Conservation (phyloP, 352 stramenopile species). For the Thalassiosira pacifica region DNA sequence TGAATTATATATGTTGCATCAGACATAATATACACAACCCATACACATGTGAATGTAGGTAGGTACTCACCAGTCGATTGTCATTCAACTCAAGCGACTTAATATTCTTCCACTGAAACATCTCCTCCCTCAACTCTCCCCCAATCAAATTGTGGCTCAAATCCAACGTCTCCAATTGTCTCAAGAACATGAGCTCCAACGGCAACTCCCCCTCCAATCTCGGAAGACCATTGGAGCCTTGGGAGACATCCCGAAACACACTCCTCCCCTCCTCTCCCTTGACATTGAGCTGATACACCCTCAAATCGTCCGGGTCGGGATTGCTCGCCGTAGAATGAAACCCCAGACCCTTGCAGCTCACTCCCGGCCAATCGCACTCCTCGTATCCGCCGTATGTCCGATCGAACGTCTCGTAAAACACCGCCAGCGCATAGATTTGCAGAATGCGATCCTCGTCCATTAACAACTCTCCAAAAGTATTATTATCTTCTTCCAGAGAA, state of each 20-base stretch:
- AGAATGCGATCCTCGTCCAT: constrained; percentile 31
- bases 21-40: background rate
- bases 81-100: constrained; percentile 39
- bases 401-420: constrained; percentile 42
- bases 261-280: background rate
- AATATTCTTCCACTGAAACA: constrained; percentile 25
- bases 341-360: background rate
- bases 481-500: no score
- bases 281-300: background rate
- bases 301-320: background rate
- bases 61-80: constrained; percentile 37
- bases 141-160: constrained; percentile 33
- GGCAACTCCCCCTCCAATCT: constrained; percentile 20
- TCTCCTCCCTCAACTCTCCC: constrained; percentile 3
- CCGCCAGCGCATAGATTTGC: constrained; percentile 42
- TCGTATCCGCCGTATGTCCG: background rate
- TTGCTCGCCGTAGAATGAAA: background rate
- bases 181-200: constrained; percentile 28
- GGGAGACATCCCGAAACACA: no score
- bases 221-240: no score
- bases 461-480: background rate
- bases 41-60: background rate
- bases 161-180: constrained; percentile 21
- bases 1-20: background rate
- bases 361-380: constrained; percentile 24